Evolutionary conservation across 352 stramenopile genomes (phyloP).

Genomic region (Thraustochytrium striatum): DNA sequence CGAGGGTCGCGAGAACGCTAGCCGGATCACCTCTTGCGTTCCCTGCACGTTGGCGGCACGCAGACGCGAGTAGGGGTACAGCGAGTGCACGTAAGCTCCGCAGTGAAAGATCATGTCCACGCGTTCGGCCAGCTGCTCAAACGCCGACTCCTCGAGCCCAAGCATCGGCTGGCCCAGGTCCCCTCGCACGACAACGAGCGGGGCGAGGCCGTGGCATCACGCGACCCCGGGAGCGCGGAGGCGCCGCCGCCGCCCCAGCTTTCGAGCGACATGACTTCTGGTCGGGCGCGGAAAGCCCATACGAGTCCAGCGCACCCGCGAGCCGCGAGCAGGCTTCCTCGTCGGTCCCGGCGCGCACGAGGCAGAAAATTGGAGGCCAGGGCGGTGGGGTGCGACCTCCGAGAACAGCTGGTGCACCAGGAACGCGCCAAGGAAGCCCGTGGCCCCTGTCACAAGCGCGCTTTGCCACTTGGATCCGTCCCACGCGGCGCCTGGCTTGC

Average conservation of each 20-base stretch:
- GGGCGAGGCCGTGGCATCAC: neutral
- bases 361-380: constrained; percentile 1
- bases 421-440: constrained; percentile 14
- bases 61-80: constrained; percentile 69
- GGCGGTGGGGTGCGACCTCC: neutral
- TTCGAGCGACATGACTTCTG: too few species aligned
- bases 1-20: constrained; percentile 62
- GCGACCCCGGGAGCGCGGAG: too few species aligned
- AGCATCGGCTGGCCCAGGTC: constrained; percentile 67
- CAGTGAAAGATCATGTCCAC: constrained; percentile 76
- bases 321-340: neutral
- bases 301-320: too few species aligned
- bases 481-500: too few species aligned
- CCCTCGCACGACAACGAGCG: constrained; percentile 51
- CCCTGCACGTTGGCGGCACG: constrained; percentile 70
- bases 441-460: neutral
- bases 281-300: too few species aligned
- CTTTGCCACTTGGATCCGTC: too few species aligned
- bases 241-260: too few species aligned
- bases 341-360: neutral
- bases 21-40: constrained; percentile 72
- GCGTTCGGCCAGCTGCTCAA: constrained; percentile 69
- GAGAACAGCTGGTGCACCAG: neutral
- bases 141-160: constrained; percentile 62
- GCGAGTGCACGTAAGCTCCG: constrained; percentile 70